Percentiles rank a stretch among this genome's conserved stretches.
Evolutionary conservation across 2,329 filamentous ascomycete genomes (phyloP).

Genomic region (Geosmithia putterillii): DNA sequence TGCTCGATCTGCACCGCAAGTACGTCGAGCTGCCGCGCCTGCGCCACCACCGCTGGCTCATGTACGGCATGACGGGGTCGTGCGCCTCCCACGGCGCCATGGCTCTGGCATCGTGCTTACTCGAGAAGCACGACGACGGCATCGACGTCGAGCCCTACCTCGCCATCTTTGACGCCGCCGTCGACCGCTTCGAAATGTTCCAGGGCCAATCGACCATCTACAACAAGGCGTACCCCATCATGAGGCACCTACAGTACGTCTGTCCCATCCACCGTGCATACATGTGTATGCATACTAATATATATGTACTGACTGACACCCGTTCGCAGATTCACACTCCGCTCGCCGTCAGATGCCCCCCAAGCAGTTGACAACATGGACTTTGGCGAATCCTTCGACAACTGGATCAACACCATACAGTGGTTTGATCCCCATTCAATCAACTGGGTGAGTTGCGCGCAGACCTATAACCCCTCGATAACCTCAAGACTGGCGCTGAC

Average conservation of each 20-base stretch:
- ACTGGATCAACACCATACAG: constrained; percentile 7
- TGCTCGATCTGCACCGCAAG: constrained; percentile 7
- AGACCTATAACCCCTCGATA: background rate
- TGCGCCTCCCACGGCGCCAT: constrained; percentile 7
- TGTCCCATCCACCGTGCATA: background rate
- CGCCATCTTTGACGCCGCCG: constrained; percentile 2
- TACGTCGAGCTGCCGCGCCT: constrained; percentile 6
- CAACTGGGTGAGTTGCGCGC: constrained; percentile 4
- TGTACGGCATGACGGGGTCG: constrained; percentile 5
- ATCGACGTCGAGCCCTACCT: constrained; percentile 1
- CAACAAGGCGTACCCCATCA: constrained; percentile 5
- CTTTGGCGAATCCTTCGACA: constrained; percentile 4
- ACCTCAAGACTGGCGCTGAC: no score
- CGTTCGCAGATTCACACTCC: constrained; percentile 2
- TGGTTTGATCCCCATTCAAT: constrained; percentile 7
- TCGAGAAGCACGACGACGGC: constrained; percentile 4
- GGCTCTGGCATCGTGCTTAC: constrained; percentile 6
- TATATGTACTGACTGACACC: background rate
- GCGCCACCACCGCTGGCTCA: constrained; percentile 6
- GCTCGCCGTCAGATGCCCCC: background rate
- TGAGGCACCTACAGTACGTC: constrained; percentile 6
- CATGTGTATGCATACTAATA: background rate
- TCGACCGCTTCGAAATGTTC: constrained; percentile 4
- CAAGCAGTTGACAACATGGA: background rate
- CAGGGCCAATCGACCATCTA: constrained; percentile 4